Percentiles rank a stretch among this genome's conserved stretches.
These are phyloP conservation scores for Candida boleticola DNA, from an alignment of 805 yeast genomes.

Conservation along the genomic window DNA sequence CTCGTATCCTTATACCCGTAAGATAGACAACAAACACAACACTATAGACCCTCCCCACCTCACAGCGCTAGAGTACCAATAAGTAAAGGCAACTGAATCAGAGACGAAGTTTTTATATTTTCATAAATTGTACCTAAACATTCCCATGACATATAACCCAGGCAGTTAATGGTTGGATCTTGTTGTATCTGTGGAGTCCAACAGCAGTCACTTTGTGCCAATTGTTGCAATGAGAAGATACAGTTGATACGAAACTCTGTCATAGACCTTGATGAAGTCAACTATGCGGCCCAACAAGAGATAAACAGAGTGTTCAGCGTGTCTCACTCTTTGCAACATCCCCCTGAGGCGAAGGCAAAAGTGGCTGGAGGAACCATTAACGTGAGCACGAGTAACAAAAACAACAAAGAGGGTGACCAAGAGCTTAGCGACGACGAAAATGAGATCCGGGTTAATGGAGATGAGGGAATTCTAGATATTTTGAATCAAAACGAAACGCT, in stretches of 20 bases:
- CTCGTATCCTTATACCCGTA: no score
- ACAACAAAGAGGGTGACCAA: background rate
- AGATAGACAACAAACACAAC: no score
- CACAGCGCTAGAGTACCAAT: no score
- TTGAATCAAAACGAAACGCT: background rate
- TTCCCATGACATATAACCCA: no score
- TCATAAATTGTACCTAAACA: no score
- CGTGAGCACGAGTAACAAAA: background rate
- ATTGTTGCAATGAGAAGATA: conserved; percentile 18
- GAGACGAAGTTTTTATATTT: no score
- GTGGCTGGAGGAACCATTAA: background rate
- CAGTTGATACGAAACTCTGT: conserved; percentile 24
- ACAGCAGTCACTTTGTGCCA: conserved; percentile 21
- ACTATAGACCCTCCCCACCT: no score
- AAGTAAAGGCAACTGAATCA: no score
- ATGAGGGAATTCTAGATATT: background rate
- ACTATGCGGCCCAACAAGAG: conserved; percentile 16
- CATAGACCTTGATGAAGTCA: conserved; percentile 22
- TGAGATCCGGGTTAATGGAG: background rate
- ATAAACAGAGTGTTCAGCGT: conserved; percentile 26
- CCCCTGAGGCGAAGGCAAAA: background rate
- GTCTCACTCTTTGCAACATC: conserved; percentile 11
- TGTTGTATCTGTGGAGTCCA: conserved; percentile 3
- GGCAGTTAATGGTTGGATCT: background rate
- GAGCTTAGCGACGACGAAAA: background rate